Base-by-base conservation (phyloP, 345 rosid genomes). In the Eucalyptus erythrocorys region DNA sequence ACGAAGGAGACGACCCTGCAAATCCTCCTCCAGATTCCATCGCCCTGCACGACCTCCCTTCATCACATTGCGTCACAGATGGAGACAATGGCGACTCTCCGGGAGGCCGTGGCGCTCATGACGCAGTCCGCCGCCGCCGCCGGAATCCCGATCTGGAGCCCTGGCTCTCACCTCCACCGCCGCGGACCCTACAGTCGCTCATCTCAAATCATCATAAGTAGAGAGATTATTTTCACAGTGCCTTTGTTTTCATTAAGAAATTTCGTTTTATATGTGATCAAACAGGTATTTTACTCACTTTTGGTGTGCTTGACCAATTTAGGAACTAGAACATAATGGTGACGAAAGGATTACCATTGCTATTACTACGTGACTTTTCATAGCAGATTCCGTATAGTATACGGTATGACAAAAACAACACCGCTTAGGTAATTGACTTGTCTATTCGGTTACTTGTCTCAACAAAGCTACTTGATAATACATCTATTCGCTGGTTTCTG, bases 121-220 rank as follows among this genome's bases (percentile, higher is more conserved):
- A 90, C 95, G 37, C 95, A 93, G 89, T 96, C 98, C 88, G 89
- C 95, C 17, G 91, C 93, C 5, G 16, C 93, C 5, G 8, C 94
- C 1, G 92, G 95, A 53, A 94, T 94, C 47, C 95, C n/a, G n/a
- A n/a, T n/a, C n/a, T n/a, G n/a, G n/a, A 95, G 98, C 87, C 98
- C 96, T 0, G 92, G 95, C 8, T 68, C 95, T 21, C 95, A 96
- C 89, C 97, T 98, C 4, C 98, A 94, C 92, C 97, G 96, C 87
- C 94, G 98, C 27, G 95, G 89, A 97, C 99, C n/a, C 95, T 97
- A 76, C 97, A 96, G 82, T 95, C 96, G 93, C 90, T 97, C 17
- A 64, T 30, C 71, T 30, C 71, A 64, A 64, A 30, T 64, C 71
- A 64, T 64, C 71, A 37, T 66, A 66, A 4, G 4, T 66, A 16